phyloP scores from a whole-genome alignment of 1,284 basidiomycete species.

The Puccinia sorghi region DNA sequence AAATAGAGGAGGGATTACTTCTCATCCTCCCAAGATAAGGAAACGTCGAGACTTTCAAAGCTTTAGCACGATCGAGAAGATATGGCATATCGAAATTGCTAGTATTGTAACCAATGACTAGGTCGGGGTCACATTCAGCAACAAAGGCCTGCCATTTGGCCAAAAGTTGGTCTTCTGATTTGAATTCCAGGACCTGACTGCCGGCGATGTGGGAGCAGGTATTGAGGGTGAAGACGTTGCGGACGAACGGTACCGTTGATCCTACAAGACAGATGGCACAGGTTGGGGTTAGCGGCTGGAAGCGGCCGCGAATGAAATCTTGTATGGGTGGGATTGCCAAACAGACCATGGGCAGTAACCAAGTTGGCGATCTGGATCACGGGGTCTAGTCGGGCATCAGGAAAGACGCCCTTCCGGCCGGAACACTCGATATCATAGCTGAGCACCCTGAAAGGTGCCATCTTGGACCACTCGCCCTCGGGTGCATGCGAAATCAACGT shows the following conservation, averaged over 20 bases:
- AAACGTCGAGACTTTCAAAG: constrained; percentile 72
- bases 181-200: constrained; percentile 83
- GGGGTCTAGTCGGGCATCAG: constrained; percentile 80
- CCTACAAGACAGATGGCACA: constrained; percentile 62
- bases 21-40: constrained; percentile 75
- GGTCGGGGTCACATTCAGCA: constrained; percentile 81
- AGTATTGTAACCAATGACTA: constrained; percentile 92
- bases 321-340: neutral
- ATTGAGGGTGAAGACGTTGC: constrained; percentile 93
- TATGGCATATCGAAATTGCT: constrained; percentile 91
- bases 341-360: constrained; percentile 86
- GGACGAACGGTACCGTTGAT: constrained; percentile 83
- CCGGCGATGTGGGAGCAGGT: constrained; percentile 90
- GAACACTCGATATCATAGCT: constrained; percentile 98
- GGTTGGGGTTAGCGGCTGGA: neutral
- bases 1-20: constrained; percentile 62
- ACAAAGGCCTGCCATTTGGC: constrained; percentile 81
- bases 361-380: constrained; percentile 97
- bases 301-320: neutral
- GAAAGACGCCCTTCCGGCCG: constrained; percentile 90
- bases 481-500: constrained; percentile 81
- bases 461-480: constrained; percentile 83
- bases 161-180: constrained; percentile 73
- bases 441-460: constrained; percentile 84
- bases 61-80: constrained; percentile 81